phyloP scores from a whole-genome alignment of 2,329 filamentous ascomycete species.

The Sporothrix humicola region DNA sequence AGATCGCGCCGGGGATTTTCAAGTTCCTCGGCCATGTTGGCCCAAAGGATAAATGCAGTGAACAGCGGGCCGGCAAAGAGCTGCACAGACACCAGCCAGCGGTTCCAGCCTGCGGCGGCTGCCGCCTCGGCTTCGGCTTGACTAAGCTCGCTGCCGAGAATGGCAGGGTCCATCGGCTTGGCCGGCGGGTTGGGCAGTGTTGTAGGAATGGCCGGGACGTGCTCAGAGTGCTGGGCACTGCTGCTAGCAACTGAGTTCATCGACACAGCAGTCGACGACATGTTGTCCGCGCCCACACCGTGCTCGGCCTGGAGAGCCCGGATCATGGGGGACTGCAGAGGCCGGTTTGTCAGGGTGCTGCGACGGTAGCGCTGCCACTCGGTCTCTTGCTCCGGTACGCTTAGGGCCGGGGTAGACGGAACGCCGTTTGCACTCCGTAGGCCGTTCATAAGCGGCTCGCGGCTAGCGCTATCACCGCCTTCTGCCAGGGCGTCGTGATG shows the following conservation, averaged over 20 bases:
- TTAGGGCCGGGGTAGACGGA: background rate
- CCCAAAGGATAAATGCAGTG: constrained; percentile 76
- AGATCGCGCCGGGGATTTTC: constrained; percentile 59
- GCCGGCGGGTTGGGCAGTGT: constrained; percentile 21
- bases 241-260: constrained; percentile 16
- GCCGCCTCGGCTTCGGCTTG: constrained; percentile 19
- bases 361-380: constrained; percentile 67
- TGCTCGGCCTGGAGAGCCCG: background rate
- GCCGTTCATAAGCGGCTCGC: constrained; percentile 8
- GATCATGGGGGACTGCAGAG: constrained; percentile 17
- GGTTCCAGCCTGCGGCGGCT: constrained; percentile 67
- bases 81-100: constrained; percentile 87
- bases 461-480: background rate
- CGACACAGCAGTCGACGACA: constrained; percentile 32
- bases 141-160: constrained; percentile 39
- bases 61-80: constrained; percentile 88
- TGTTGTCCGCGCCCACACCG: background rate
- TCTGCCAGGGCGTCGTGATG: background rate
- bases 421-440: background rate
- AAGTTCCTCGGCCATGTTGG: constrained; percentile 64
- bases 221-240: background rate
- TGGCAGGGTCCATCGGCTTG: constrained; percentile 29
- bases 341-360: constrained; percentile 44
- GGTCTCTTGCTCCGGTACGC: constrained; percentile 51
- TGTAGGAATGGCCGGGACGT: constrained; percentile 22